Conservation (phyloP, 768 basidiomycete genomes). For the Macrolepiota albuminosa region DNA sequence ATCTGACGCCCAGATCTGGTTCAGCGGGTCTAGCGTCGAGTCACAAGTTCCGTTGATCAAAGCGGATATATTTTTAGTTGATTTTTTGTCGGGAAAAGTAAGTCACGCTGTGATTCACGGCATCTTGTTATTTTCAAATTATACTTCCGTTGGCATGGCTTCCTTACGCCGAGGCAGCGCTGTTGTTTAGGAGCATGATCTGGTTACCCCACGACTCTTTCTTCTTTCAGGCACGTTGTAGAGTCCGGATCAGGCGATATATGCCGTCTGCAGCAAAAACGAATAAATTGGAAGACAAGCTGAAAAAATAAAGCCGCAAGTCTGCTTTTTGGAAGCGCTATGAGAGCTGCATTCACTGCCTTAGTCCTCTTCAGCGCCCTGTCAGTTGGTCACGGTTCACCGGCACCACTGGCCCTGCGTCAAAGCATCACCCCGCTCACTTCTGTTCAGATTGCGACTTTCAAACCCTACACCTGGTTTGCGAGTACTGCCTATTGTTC, state of each 20-base stretch:
- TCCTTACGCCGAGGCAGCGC: not conserved
- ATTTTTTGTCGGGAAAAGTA: not conserved
- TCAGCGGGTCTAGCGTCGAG: too few species aligned
- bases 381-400: constrained; percentile 7
- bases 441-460: constrained; percentile 35
- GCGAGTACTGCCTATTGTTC: constrained; percentile 50
- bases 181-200: not conserved
- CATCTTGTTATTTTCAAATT: not conserved
- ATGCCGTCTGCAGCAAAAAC: not conserved
- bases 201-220: not conserved
- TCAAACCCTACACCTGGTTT: constrained; percentile 42
- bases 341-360: not conserved
- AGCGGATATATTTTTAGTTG: not conserved
- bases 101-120: too few species aligned
- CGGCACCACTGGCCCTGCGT: constrained; percentile 14
- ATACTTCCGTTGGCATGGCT: not conserved
- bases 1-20: not conserved
- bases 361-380: constrained; percentile 1
- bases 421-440: constrained; percentile 35
- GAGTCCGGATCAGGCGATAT: not conserved
- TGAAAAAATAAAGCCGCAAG: not conserved
- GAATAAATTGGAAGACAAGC: not conserved
- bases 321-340: not conserved
- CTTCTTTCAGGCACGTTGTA: not conserved
- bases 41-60: not conserved